Base-by-base conservation (phyloP, 2,329 filamentous ascomycete species). In the Xylariaceae sp. region DNA sequence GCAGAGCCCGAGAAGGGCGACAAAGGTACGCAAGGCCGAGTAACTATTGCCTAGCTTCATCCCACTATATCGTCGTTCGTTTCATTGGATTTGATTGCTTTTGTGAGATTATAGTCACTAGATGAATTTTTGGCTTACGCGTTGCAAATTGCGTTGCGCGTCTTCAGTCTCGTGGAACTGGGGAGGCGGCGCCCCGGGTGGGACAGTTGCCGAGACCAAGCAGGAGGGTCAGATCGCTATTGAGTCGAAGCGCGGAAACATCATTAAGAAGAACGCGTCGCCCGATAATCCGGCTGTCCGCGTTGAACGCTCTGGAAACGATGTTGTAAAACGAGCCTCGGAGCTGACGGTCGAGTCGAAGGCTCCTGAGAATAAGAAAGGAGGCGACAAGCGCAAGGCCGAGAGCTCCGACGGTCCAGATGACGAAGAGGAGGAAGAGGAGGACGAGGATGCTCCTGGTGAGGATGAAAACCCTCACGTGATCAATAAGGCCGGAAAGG, bases 281-380 rank as follows among this genome's bases (percentile, higher is more conserved):
- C 78, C 80, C 34, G 77, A 78, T 17, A 83, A 88, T 64, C 85
- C 84, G 2, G 85, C 84, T 37, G 81, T 88, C 4, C 80, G 81
- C 63, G 73, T 88, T 66, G 76, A 77, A 66, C 78, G 83, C 51
- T 75, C 78, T 11, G 84, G 85, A 52, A 86, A 87, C 66, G 84
- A 88, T 70, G 84, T 87, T 17, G 83, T 86, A 55, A 87, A 88
- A 75, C 78, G 78, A 62, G 82, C 84, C 10, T 81, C 78, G 49
- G 85, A 88, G 72, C 74, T 87, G 34, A 77, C 80, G 2, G 75
- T 87, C 39, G 82, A 85, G 58, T 69, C 80, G 66, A 76, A 77
- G 61, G 73, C 67, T 39, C 57, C 65, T 9, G 64, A 66, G 7
- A 72, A 69, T 15, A 66, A 64, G 15, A 57, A 53, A 4, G 51